Conservation (phyloP, 2,329 filamentous ascomycete species). For the Colletotrichum liaoningense region DNA sequence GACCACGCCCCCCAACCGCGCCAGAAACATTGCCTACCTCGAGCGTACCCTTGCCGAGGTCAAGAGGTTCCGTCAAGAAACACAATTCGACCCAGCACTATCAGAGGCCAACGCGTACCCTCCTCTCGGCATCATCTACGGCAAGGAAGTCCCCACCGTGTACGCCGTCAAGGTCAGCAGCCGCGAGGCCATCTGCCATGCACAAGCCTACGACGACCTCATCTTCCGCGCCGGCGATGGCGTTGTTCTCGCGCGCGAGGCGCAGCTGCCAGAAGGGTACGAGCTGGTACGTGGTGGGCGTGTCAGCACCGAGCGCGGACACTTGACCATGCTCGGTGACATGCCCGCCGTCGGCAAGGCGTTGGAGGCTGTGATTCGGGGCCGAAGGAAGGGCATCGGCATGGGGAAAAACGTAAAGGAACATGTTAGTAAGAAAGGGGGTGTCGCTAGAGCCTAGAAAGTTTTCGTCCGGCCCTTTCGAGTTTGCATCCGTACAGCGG, state of each 20-base stretch:
- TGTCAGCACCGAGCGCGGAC: slow-evolving; percentile 84
- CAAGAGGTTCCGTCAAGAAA: slow-evolving; percentile 80
- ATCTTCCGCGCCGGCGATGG: slow-evolving; percentile 90
- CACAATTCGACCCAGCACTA: slow-evolving; percentile 70
- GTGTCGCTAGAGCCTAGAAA: slow-evolving; percentile 11
- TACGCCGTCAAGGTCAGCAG: slow-evolving; percentile 81
- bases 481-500: background rate
- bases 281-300: slow-evolving; percentile 77
- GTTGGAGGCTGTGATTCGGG: slow-evolving; percentile 74
- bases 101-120: slow-evolving; percentile 80
- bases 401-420: slow-evolving; percentile 51
- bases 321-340: slow-evolving; percentile 89
- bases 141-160: slow-evolving; percentile 87
- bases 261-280: slow-evolving; percentile 88
- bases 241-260: slow-evolving; percentile 85
- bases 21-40: slow-evolving; percentile 72
- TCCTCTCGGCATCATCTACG: slow-evolving; percentile 85
- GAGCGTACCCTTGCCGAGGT: slow-evolving; percentile 77
- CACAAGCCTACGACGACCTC: slow-evolving; percentile 87
- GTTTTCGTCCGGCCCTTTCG: background rate
- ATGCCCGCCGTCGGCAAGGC: slow-evolving; percentile 83
- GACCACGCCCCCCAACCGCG: slow-evolving; percentile 60
- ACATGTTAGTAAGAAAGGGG: background rate
- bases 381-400: slow-evolving; percentile 79
- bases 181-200: slow-evolving; percentile 77